Conservation (phyloP, 2,329 filamentous ascomycete species). For the Hymenoscyphus fraxineus region DNA sequence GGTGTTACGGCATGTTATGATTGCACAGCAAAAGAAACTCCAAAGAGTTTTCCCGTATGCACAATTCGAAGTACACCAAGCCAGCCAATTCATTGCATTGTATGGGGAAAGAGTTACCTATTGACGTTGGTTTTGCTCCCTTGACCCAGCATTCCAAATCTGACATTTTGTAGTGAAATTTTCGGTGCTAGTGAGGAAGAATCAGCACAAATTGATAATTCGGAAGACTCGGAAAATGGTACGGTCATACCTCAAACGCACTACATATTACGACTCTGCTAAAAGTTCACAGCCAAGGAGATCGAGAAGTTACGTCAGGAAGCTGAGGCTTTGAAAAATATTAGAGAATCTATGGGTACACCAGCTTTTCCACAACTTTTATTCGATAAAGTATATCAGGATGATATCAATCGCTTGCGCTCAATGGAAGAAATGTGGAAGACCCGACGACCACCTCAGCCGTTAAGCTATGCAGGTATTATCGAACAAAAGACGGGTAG, state of each 20-base stretch:
- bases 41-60: conserved; percentile 92
- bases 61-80: conserved; percentile 95
- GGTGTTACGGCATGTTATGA: conserved; percentile 94
- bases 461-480: conserved; percentile 66
- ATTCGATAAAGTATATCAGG: conserved; percentile 88
- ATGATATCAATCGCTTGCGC: conserved; percentile 76
- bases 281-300: conserved; percentile 55
- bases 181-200: conserved; percentile 91
- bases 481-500: conserved; percentile 51
- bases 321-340: conserved; percentile 75
- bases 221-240: conserved; percentile 77
- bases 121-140: conserved; percentile 53
- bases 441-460: conserved; percentile 66
- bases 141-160: conserved; percentile 15
- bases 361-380: conserved; percentile 72
- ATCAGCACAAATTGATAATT: conserved; percentile 71
- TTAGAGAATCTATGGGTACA: conserved; percentile 76
- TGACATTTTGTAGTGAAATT: conserved; percentile 58
- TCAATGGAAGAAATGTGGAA: conserved; percentile 98
- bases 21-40: conserved; percentile 82
- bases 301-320: conserved; percentile 85
- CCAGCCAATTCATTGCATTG: conserved; percentile 96
- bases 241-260: conserved; percentile 19
- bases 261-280: background rate
- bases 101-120: conserved; percentile 97